phyloP scores from a whole-genome alignment of 73 alveolate species.

The Halteria grandinella region DNA sequence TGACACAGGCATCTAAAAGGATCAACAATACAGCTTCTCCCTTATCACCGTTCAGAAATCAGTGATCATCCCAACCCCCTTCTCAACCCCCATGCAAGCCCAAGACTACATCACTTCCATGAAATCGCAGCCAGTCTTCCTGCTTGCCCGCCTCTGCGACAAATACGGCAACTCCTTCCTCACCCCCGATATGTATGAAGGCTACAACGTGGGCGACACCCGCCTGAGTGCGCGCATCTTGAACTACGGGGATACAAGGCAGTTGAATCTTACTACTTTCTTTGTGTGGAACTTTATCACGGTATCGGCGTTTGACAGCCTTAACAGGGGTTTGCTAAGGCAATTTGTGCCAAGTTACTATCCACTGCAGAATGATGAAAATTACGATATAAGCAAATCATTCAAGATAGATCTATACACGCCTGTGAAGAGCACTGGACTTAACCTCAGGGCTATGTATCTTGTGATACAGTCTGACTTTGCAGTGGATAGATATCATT shows the following conservation, averaged over 20 bases:
- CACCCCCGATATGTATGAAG: constrained; percentile 2
- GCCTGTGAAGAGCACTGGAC: background rate
- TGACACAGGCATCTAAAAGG: constrained; percentile 19
- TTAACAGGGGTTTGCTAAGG: background rate
- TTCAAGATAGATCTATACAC: constrained; percentile 20
- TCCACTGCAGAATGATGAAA: background rate
- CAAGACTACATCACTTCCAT: background rate
- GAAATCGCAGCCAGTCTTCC: constrained; percentile 8
- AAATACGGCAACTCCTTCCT: constrained; percentile 28
- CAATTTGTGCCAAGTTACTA: constrained; percentile 1
- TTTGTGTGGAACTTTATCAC: constrained; percentile 7
- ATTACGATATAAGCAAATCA: constrained; percentile 1
- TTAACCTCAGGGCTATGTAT: background rate
- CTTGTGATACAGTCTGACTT: constrained; percentile 6
- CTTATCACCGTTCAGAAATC: background rate
- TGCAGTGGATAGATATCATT: background rate
- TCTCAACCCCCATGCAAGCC: background rate
- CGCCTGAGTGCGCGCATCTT: constrained; percentile 2
- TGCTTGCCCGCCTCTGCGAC: constrained; percentile 21
- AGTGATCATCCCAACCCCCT: too few relatives aligned
- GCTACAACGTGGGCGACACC: constrained; percentile 2
- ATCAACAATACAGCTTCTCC: background rate
- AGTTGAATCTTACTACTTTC: background rate
- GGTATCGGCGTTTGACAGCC: background rate
- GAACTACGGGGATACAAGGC: background rate